Base-by-base conservation (phyloP, 805 yeast species). In the Kuraishia molischiana region DNA sequence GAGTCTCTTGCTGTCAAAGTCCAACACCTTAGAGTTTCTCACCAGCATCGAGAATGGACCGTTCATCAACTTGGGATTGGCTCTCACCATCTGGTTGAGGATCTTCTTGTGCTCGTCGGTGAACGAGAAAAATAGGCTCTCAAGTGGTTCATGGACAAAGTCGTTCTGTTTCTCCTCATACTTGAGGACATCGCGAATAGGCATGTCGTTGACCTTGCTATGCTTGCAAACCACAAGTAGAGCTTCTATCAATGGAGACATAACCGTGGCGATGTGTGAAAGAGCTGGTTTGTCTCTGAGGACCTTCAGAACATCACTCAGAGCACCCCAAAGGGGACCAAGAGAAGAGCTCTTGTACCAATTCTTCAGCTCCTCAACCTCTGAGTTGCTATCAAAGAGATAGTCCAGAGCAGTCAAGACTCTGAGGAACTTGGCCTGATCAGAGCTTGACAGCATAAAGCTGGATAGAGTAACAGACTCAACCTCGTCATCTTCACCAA, bases 201-300 rank as follows among this genome's bases (percentile, higher is more conserved):
- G 79, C 40, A 69, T 59, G 37, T 73, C 80, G 49, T 69, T 72
- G 30, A 76, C 79, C 43, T 72, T 72, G 47, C 85, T 75, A 51
- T 85, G 94, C 51, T 89, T 89, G 59, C 95, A 87, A n/a, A 92
- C 92, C 36, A 90, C 95, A 95, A 92, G 86, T 40, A 92, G 65
- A 0, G 95, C 79, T 54, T 90, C 98, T 43, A 90, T 85, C 43
- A 87, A 58, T 0, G 97, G 97, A 19, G 90, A 64, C 19, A 89
- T 59, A 1, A 85, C 80, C 1, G 95, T 81, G 0, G 95, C 87
- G 33, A 85, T 74, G 34, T 77, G 76, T 18, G 73, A 62, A 44
- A 79, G 59, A 13, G 66, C 64, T 13, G 71, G 66, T 30, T 72
- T 70, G 18, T 71, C 77, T 50, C 80, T 90, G 41, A 84, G 62